Evolutionary conservation across 148 eudicot genomes (phyloP).

Genomic region (Rhododendron simsii): DNA sequence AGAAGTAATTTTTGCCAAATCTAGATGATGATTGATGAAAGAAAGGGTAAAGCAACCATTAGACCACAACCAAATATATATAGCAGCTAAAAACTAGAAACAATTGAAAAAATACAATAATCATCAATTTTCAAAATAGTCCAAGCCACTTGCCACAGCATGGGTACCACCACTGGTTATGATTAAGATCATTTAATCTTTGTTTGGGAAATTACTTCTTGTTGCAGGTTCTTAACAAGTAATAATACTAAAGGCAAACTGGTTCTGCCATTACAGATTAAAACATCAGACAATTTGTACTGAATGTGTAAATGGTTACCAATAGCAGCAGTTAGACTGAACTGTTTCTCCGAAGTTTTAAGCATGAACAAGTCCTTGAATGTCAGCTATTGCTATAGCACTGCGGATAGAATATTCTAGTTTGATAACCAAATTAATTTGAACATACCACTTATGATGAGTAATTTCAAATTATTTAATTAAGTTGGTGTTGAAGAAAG

Average conservation of each 20-base stretch:
- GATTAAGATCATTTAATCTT: background rate
- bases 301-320: background rate
- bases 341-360: background rate
- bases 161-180: background rate
- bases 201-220: background rate
- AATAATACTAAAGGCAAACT: background rate
- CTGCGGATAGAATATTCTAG: background rate
- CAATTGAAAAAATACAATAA: background rate
- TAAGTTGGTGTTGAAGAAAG: background rate
- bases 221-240: background rate
- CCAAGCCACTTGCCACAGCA: background rate
- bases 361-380: background rate
- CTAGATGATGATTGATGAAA: background rate
- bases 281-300: background rate
- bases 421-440: background rate
- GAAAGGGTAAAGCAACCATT: background rate
- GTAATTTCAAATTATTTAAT: background rate
- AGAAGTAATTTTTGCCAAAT: background rate
- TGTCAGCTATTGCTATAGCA: background rate
- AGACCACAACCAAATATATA: background rate
- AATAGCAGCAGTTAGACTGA: background rate
- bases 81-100: background rate
- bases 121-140: background rate
- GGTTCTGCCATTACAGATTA: background rate
- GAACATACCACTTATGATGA: background rate